Evolutionary conservation across 2,329 filamentous ascomycete genomes (phyloP).

Genomic region (Triangularia setosa): DNA sequence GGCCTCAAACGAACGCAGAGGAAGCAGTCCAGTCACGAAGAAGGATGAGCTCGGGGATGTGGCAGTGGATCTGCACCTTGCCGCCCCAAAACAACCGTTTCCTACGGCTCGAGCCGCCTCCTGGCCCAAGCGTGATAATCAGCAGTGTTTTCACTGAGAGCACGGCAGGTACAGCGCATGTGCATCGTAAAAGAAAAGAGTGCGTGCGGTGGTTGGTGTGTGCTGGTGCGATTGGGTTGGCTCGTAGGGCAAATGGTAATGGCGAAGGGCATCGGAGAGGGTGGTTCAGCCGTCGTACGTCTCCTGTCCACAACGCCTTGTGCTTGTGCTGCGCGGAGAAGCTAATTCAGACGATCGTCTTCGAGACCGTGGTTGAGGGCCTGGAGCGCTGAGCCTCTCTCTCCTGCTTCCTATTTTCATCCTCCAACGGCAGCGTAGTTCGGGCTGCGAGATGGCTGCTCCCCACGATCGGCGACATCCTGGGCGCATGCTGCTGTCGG

Average conservation of each 20-base stretch:
- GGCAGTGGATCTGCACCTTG: slow-evolving; percentile 25
- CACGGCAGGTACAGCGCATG: slow-evolving; percentile 4
- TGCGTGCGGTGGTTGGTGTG: slow-evolving; percentile 5
- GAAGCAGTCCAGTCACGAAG: slow-evolving; percentile 6
- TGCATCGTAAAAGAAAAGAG: background rate
- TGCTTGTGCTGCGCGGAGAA: slow-evolving; percentile 22
- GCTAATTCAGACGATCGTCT: slow-evolving; percentile 18
- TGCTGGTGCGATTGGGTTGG: background rate
- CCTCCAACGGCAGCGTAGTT: background rate
- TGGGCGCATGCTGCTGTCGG: slow-evolving; percentile 7
- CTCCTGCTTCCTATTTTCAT: background rate
- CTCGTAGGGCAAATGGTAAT: background rate
- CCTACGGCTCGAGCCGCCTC: slow-evolving; percentile 23
- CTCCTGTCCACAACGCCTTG: slow-evolving; percentile 13
- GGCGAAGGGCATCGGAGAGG: slow-evolving; percentile 4
- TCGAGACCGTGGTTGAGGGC: background rate
- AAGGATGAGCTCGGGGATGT: slow-evolving; percentile 16
- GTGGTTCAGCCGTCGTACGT: slow-evolving; percentile 18
- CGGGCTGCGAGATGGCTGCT: background rate
- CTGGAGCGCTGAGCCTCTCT: background rate
- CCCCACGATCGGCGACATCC: slow-evolving; percentile 1
- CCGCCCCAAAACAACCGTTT: slow-evolving; percentile 26
- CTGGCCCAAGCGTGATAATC: slow-evolving; percentile 13
- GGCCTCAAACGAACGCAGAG: background rate
- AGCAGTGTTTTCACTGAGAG: slow-evolving; percentile 11